Conservation (phyloP, 257 asterid species). For the Solanum ossicruentum region DNA sequence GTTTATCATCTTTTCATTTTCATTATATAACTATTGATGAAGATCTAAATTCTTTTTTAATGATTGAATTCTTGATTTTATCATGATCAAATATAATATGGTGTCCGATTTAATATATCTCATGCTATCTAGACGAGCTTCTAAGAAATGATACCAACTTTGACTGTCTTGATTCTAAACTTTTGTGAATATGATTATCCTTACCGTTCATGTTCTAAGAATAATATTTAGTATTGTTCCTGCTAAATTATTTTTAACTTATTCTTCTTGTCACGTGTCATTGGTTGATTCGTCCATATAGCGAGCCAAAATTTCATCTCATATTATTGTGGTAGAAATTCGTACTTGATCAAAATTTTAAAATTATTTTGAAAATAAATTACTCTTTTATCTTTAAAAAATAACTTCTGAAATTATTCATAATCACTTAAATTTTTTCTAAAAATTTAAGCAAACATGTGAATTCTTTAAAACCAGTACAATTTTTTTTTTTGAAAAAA, state of each 20-base stretch:
- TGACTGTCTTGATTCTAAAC: neutral
- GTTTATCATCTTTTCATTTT: neutral
- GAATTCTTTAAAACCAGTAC: neutral
- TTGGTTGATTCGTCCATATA: neutral
- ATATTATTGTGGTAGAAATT: neutral
- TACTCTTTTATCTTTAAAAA: neutral
- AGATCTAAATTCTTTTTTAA: neutral
- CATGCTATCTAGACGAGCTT: neutral
- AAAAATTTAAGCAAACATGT: neutral
- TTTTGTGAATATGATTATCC: neutral
- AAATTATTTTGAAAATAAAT: neutral
- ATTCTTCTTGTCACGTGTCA: neutral
- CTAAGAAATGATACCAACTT: fast-evolving
- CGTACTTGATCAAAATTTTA: neutral
- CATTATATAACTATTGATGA: neutral
- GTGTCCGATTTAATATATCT: fast-evolving
- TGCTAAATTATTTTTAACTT: neutral
- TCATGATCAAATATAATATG: neutral
- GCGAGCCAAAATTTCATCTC: neutral
- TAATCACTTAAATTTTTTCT: neutral
- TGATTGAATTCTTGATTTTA: neutral
- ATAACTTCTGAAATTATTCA: neutral
- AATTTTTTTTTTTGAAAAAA: neutral
- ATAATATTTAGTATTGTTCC: neutral
- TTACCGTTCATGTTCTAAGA: neutral